Conservation (phyloP, 2,329 filamentous ascomycete genomes). For the Alternaria hordeiaustralica region DNA sequence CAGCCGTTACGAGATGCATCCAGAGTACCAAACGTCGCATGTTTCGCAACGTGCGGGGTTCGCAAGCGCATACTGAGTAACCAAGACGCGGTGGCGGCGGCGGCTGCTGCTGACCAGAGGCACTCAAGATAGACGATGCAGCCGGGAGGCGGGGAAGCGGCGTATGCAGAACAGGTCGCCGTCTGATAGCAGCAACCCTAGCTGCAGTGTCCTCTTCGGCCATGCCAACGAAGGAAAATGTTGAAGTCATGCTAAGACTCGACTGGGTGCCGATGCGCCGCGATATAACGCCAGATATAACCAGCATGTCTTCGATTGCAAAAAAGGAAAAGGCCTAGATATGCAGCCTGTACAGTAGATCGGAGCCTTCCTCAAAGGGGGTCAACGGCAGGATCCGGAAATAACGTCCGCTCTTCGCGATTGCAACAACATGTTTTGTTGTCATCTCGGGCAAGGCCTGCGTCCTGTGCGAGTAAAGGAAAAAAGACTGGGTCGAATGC, state of each 20-base stretch:
- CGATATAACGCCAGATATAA: conserved; percentile 12
- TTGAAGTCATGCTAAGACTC: conserved; percentile 4
- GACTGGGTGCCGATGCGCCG: conserved; percentile 7
- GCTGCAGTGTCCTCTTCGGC: background rate
- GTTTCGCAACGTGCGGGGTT: conserved; percentile 11
- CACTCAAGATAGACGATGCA: background rate
- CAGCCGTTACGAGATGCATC: background rate
- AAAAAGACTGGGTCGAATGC: conserved; percentile 21
- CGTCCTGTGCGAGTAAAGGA: background rate
- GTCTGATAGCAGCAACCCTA: conserved; percentile 1
- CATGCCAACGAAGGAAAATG: conserved; percentile 1
- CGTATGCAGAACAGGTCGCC: conserved; percentile 2
- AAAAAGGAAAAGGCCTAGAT: conserved; percentile 5
- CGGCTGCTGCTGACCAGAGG: conserved; percentile 2
- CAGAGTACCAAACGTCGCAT: conserved; percentile 2
- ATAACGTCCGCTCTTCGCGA: background rate
- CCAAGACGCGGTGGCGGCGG: background rate
- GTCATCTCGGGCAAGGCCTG: background rate
- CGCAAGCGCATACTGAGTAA: conserved; percentile 4
- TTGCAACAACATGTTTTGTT: background rate
- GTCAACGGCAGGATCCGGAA: conserved; percentile 3
- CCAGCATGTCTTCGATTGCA: background rate
- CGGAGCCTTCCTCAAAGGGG: conserved; percentile 3
- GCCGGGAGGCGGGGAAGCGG: conserved; percentile 13
- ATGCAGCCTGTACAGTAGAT: conserved; percentile 1